These are phyloP conservation scores for Russula vinacea DNA, from an alignment of 768 basidiomycete genomes.

Conservation along the genomic window DNA sequence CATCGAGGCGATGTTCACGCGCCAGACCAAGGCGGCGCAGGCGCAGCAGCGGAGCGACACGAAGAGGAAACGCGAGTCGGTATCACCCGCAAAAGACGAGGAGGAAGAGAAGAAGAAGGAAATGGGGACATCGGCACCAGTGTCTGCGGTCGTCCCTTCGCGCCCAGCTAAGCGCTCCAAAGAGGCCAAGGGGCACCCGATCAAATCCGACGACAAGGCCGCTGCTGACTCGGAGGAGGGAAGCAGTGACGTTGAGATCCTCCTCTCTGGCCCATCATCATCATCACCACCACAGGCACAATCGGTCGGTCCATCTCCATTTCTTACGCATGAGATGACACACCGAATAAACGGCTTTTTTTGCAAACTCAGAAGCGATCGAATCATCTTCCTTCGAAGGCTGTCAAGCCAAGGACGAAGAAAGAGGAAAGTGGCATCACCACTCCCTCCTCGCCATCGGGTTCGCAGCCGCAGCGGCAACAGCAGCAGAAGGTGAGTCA, in stretches of 20 bases:
- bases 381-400: neutral
- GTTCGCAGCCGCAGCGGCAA: conserved; percentile 10
- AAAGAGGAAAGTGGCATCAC: neutral
- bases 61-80: conserved; percentile 23
- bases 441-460: neutral
- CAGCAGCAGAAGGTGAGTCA: conserved; percentile 12
- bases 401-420: neutral
- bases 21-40: conserved; percentile 43
- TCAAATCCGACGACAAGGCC: neutral
- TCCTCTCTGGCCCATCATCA: conserved; percentile 7
- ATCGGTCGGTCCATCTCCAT: conserved; percentile 4
- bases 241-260: conserved; percentile 27
- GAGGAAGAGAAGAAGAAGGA: neutral
- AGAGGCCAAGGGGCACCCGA: neutral
- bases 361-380: neutral
- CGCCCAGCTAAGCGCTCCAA: neutral
- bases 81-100: neutral
- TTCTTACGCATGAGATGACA: too few relatives aligned
- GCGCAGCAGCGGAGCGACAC: neutral
- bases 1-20: conserved; percentile 77
- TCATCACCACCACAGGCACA: neutral
- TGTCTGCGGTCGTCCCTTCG: too few relatives aligned
- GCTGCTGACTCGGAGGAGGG: neutral
- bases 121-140: neutral
- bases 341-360: too few relatives aligned